phyloP scores from a whole-genome alignment of 306 rosid species.

The Cicer pinnatifidum region DNA sequence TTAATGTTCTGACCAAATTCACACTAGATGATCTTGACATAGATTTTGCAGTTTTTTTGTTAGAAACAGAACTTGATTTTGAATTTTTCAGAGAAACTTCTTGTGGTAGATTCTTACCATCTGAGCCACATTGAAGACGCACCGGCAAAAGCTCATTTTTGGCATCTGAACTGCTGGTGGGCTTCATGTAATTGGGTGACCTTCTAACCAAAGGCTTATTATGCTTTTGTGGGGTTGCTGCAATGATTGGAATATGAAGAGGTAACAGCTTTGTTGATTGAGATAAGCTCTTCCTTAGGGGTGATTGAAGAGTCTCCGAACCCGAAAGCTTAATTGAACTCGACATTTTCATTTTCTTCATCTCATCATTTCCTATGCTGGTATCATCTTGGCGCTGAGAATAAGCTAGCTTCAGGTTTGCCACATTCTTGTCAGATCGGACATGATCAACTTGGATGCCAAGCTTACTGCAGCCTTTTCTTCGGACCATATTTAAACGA shows the following conservation, averaged over 20 bases:
- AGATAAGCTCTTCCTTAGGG: conserved; percentile 46
- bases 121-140: conserved; percentile 47
- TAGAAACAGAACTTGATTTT: conserved; percentile 45
- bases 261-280: conserved; percentile 58
- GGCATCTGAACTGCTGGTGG: conserved; percentile 73
- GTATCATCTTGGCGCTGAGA: conserved; percentile 61
- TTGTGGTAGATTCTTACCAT: conserved; percentile 48
- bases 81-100: conserved; percentile 40
- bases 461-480: conserved; percentile 57
- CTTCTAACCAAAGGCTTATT: conserved; percentile 47
- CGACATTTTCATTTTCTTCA: conserved; percentile 66
- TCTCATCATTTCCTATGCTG: conserved; percentile 54
- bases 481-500: conserved; percentile 63
- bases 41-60: conserved; percentile 46
- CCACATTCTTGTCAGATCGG: conserved; percentile 46
- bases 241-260: conserved; percentile 44
- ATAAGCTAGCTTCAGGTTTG: conserved; percentile 50
- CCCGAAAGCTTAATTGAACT: conserved; percentile 61
- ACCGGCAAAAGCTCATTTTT: conserved; percentile 59
- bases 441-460: conserved; percentile 59
- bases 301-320: conserved; percentile 51
- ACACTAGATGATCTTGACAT: conserved; percentile 53
- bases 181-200: conserved; percentile 79
- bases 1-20: conserved; percentile 56
- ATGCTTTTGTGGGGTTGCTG: conserved; percentile 47